These are phyloP conservation scores for Xylogone sp. DNA, from an alignment of 2,329 filamentous ascomycete species.

Conservation along the genomic window DNA sequence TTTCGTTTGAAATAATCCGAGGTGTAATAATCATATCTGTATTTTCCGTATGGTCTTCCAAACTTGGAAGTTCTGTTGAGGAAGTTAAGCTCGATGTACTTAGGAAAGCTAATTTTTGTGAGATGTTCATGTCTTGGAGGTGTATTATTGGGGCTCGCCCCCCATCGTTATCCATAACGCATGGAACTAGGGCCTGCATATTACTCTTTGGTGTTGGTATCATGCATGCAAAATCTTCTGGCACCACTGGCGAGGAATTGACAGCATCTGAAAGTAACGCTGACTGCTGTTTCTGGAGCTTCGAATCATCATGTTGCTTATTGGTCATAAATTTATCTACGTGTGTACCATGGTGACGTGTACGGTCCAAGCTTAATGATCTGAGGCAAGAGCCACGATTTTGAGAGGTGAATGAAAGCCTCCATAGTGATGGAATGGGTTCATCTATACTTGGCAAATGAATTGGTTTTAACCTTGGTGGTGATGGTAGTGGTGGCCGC, in stretches of 20 bases:
- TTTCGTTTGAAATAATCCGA: constrained; percentile 6
- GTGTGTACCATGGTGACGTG: neutral
- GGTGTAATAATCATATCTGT: constrained; percentile 13
- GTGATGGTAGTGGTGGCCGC: constrained; percentile 12
- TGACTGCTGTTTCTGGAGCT: neutral
- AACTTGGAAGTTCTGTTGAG: constrained; percentile 18
- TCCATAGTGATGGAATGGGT: constrained; percentile 23
- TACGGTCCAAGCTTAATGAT: constrained; percentile 20
- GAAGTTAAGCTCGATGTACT: constrained; percentile 17
- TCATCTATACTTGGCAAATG: constrained; percentile 20
- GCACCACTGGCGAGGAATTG: neutral
- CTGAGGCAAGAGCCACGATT: constrained; percentile 22
- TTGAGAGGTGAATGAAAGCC: constrained; percentile 23
- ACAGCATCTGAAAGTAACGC: neutral
- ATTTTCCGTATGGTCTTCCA: constrained; percentile 15
- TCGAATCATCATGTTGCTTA: neutral
- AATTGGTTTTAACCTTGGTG: constrained; percentile 18
- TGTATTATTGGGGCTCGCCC: constrained; percentile 12
- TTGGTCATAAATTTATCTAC: neutral
- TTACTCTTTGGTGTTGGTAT: neutral
- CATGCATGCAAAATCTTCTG: neutral
- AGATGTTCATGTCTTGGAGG: constrained; percentile 27
- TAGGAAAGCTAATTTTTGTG: constrained; percentile 17
- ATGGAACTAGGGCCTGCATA: neutral
- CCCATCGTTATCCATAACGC: constrained; percentile 19